A percentile compares a stretch with the other conserved stretches of the same genome.
Conservation (phyloP, 73 alveolate species). For the Paramecium biaurelia region DNA sequence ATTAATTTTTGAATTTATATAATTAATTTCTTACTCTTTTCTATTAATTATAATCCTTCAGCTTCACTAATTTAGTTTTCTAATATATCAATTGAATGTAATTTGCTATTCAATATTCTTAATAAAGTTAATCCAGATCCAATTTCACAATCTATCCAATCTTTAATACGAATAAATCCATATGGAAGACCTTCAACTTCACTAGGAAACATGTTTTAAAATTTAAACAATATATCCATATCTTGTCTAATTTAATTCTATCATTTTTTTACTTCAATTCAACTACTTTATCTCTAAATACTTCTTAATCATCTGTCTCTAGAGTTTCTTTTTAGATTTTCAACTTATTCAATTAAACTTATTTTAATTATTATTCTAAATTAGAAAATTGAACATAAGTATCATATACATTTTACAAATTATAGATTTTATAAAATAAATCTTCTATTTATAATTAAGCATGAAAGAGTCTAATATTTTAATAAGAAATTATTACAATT, state of each 20-base stretch:
- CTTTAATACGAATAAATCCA: not conserved
- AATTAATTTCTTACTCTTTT: not conserved
- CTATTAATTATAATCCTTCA: not conserved
- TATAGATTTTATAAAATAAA: not conserved
- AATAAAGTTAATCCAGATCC: not conserved
- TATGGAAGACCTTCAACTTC: not conserved
- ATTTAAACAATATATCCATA: not conserved
- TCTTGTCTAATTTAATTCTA: not conserved
- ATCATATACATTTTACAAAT: not conserved
- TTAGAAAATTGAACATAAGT: not conserved
- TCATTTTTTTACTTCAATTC: constrained; percentile 16
- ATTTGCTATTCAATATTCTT: constrained; percentile 24
- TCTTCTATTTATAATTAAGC: not conserved
- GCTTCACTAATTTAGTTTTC: not conserved
- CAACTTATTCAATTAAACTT: not conserved
- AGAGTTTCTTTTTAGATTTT: not conserved
- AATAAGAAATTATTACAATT: not conserved
- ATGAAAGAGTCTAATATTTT: constrained; percentile 17
- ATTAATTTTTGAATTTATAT: not conserved
- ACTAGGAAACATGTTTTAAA: constrained; percentile 1
- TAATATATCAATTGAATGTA: constrained; percentile 24
- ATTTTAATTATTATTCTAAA: not conserved
- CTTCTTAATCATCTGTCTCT: not conserved
- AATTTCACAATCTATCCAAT: constrained; percentile 9
- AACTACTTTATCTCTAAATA: constrained; percentile 21